Evolutionary conservation across 441 rosid genomes (phyloP), one percentile per base, ranked within the genome.

Genomic region (Pelargonium australe): DNA sequence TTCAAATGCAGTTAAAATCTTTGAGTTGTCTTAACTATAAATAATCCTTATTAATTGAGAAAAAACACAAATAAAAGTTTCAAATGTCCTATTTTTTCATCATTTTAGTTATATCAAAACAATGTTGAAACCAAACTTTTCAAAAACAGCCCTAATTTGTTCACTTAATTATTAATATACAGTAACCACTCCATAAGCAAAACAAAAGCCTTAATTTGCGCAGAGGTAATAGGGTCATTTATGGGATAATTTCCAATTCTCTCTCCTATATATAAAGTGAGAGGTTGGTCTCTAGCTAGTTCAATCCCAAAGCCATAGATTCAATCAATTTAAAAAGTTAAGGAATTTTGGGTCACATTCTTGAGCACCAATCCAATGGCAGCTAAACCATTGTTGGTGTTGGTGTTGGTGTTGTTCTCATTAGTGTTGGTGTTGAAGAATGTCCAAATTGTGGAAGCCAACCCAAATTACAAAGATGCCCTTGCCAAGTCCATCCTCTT

Each of bases 381-480:
- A 25, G 28, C n/a, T n/a, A n/a, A n/a, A n/a, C n/a, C 49, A 44
- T 77, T 64, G 34, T 58, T 67, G 49, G 63, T 81, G 70, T 68
- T 80, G 45, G 45, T 71, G 45, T 72, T 75, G 37, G 10, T n/a
- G n/a, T n/a, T n/a, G n/a, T n/a, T n/a, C n/a, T n/a, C 55, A 49
- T 61, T 64, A 14, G 19, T 81, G 44, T 68, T 71, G 67, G 49
- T 77, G 17, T 47, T 74, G 31, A 63, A 73, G 31, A 72, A n/a
- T 58, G 88, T 43, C 61, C 73, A 49, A 49, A 11, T 49, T 49
- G 55, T 13, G 12, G 55, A 78, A 23, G 83, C 84, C 34, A 90
- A 77, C 65, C 98, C 94, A 4, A 83, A 89, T 78, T 93, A 93
- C 79, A 83, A 49, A 70, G 98, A 93, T 7, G 98, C 98, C 2